Evolutionary conservation across 129 eudicot genomes (phyloP), one percentile per base, ranked within the genome.

Genomic region (Arctium lappa): DNA sequence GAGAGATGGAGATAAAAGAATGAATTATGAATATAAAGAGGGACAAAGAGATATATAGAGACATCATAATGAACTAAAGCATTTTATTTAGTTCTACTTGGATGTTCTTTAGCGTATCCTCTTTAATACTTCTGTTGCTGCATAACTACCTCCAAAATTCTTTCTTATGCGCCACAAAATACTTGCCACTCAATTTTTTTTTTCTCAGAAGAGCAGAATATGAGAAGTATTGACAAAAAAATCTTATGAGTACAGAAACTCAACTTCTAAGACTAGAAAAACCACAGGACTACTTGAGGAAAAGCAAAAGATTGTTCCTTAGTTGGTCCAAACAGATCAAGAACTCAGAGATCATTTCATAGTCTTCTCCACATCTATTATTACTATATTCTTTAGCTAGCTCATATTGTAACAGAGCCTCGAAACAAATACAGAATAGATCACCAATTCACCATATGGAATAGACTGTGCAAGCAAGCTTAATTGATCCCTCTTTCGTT

Each of bases 381-480:
- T 53, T 33, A 72, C 73, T 56, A 72, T 34, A 53, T 37, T 81
- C 85, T 62, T 12, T 22, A 16, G 11, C 73, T 72, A 73, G 56
- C 72, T 79, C 39, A 69, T 69, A 68, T 29, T 31, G 8, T 36
- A 72, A 56, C 53, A 36, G 13, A 60, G n/a, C 79, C 33, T 81
- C 18, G 33, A 81, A 40, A 74, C 48, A 81, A 31, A 39, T 30
- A 75, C 80, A 74, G 38, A 69, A 77, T 0, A 6, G 11, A 82
- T 44, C 50, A 34, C 34, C 62, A 38, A 37, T 74, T 44, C 50
- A 34, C 34, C 62, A 38, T 38, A 39, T 6, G 36, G 42, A 79
- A 66, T 13, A 13, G 63, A 50, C 82, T 66, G 27, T 22, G 27
- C 29, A 56, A 27, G 0, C 62, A 40, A 65, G 29, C 37, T 65